Percentiles rank a stretch among this genome's conserved stretches.
Conservation (phyloP, 305 asterid species). For the Galium porrigens region DNA sequence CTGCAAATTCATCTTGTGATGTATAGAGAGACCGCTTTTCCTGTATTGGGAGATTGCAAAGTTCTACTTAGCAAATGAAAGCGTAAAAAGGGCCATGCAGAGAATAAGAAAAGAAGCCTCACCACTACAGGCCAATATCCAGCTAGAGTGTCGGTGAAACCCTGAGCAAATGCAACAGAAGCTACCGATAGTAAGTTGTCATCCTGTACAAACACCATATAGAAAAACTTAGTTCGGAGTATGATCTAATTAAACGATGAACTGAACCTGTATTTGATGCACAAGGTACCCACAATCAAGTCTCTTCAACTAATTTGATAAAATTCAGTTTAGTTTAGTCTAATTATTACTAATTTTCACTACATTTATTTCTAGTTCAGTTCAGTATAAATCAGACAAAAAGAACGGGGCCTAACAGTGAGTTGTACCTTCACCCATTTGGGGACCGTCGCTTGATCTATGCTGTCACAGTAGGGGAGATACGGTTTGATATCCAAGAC, state of each 20-base stretch:
- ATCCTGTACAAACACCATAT: constrained; percentile 30
- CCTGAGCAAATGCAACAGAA: constrained; percentile 51
- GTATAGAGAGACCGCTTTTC: constrained; percentile 52
- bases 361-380: no score
- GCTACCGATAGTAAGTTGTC: constrained; percentile 47
- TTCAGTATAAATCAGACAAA: not conserved
- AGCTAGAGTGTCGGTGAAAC: constrained; percentile 44
- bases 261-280: no score
- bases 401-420: not conserved
- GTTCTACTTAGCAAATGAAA: not conserved
- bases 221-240: not conserved
- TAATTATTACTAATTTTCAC: not conserved
- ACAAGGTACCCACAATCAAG: no score
- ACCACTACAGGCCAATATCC: constrained; percentile 56
- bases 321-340: no score
- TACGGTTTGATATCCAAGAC: constrained; percentile 86
- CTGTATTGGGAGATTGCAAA: constrained; percentile 21
- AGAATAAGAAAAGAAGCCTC: constrained; percentile 14
- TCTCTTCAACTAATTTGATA: not conserved
- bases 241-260: not conserved
- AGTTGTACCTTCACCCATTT: constrained; percentile 71
- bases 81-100: not conserved
- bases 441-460: constrained; percentile 59
- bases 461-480: constrained; percentile 78
- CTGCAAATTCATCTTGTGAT: constrained; percentile 44